Evolutionary conservation across 2,329 filamentous ascomycete species (phyloP).

Genomic region (Beauveria varroae): DNA sequence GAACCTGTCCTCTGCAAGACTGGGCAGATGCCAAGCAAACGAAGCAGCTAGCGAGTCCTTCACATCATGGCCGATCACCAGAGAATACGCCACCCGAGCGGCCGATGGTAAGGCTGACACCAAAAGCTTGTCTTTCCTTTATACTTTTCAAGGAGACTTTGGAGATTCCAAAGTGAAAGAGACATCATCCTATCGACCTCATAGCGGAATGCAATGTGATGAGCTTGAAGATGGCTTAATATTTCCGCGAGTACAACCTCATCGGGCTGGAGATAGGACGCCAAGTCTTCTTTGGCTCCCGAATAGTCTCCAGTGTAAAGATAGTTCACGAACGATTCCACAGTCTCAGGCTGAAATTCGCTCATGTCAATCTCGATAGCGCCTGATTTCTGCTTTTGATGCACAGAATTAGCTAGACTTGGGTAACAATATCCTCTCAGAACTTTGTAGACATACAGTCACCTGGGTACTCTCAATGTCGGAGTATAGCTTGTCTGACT

Average conservation of each 20-base stretch:
- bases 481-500: neutral
- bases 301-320: neutral
- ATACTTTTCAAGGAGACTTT: neutral
- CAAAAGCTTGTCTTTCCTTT: neutral
- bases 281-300: neutral
- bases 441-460: neutral
- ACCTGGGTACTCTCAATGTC: neutral
- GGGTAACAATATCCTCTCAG: neutral
- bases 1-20: neutral
- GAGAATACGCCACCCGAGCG: neutral
- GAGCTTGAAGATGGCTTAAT: neutral
- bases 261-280: no score
- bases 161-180: neutral
- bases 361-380: neutral
- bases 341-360: neutral
- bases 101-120: neutral
- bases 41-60: neutral
- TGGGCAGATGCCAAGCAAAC: neutral
- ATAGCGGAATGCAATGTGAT: neutral
- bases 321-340: neutral
- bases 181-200: neutral
- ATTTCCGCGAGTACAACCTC: neutral
- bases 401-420: neutral
- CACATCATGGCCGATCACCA: neutral
- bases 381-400: neutral